These are phyloP conservation scores for Pestalotiopsis sp. DNA, from an alignment of 2,329 filamentous ascomycete species.

Conservation along the genomic window DNA sequence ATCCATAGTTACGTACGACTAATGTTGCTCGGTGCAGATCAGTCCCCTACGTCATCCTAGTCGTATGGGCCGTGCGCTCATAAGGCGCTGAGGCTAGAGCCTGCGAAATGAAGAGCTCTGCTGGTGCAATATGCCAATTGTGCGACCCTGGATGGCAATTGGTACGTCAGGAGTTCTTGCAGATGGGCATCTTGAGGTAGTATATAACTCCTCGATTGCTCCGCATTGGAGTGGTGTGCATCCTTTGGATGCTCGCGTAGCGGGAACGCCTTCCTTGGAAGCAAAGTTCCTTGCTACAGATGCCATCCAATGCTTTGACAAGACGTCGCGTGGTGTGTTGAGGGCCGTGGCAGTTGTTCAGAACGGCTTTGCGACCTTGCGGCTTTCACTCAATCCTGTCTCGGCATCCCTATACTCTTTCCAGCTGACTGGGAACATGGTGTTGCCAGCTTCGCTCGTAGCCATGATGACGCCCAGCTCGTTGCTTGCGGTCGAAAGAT, in stretches of 20 bases:
- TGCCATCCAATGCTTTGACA: neutral
- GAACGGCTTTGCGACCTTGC: constrained; percentile 94
- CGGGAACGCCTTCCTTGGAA: neutral
- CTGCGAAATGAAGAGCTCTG: neutral
- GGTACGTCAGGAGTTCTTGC: no score
- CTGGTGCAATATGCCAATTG: neutral
- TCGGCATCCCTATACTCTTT: constrained; percentile 87
- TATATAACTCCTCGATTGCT: neutral
- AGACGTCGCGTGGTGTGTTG: neutral
- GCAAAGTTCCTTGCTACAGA: neutral
- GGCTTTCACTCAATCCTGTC: constrained; percentile 72
- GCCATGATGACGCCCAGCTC: constrained; percentile 94
- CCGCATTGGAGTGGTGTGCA: neutral
- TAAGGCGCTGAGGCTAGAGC: neutral
- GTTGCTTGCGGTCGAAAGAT: constrained; percentile 88
- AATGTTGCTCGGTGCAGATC: neutral
- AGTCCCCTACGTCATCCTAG: neutral
- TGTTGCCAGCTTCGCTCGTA: constrained; percentile 80
- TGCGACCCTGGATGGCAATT: no score
- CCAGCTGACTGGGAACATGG: constrained; percentile 94
- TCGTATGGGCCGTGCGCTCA: neutral
- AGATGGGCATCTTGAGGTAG: neutral
- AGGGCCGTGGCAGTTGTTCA: constrained; percentile 41
- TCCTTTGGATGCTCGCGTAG: no score
- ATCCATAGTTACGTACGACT: neutral